A percentile compares a stretch with the other conserved stretches of the same genome.
Evolutionary conservation across 257 asterid genomes (phyloP).

Genomic region (Ilex aquifolium): DNA sequence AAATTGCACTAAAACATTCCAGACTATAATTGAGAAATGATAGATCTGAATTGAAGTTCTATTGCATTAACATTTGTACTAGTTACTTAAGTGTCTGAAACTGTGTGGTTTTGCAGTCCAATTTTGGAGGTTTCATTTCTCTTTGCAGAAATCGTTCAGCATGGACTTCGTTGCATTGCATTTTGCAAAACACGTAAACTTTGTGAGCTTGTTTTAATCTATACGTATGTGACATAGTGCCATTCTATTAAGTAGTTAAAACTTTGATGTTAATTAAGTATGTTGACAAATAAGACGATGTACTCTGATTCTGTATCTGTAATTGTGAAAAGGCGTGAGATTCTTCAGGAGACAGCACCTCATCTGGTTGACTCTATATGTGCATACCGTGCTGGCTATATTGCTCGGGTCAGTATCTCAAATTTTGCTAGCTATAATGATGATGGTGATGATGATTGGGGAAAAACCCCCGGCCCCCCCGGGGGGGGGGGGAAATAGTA

Average conservation of each 20-base stretch:
- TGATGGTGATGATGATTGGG: no score
- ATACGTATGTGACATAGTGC: conserved; percentile 59
- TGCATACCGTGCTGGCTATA: conserved; percentile 86
- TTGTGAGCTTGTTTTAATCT: conserved; percentile 88
- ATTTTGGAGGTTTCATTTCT: conserved; percentile 77
- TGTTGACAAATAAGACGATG: conserved; percentile 15
- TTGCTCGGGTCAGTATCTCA: conserved; percentile 68
- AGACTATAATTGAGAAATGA: background rate
- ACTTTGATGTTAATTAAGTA: background rate
- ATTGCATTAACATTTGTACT: conserved; percentile 9
- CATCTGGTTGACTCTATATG: conserved; percentile 52
- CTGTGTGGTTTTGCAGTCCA: conserved; percentile 58
- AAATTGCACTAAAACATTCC: background rate
- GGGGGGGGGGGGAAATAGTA: no score
- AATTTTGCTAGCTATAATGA: conserved; percentile 5
- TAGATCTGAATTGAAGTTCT: background rate
- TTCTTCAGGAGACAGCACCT: conserved; percentile 75
- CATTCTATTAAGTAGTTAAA: background rate
- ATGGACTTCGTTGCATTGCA: conserved; percentile 90
- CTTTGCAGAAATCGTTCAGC: conserved; percentile 95
- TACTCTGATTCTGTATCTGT: conserved; percentile 20
- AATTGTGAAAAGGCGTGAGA: conserved; percentile 60
- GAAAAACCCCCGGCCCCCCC: no score
- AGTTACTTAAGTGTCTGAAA: conserved; percentile 11
- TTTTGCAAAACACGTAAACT: conserved; percentile 96